Evolutionary conservation across 345 rosid species (phyloP), one percentile per base, ranked within the genome.

Genomic region (Laguncularia racemosa): DNA sequence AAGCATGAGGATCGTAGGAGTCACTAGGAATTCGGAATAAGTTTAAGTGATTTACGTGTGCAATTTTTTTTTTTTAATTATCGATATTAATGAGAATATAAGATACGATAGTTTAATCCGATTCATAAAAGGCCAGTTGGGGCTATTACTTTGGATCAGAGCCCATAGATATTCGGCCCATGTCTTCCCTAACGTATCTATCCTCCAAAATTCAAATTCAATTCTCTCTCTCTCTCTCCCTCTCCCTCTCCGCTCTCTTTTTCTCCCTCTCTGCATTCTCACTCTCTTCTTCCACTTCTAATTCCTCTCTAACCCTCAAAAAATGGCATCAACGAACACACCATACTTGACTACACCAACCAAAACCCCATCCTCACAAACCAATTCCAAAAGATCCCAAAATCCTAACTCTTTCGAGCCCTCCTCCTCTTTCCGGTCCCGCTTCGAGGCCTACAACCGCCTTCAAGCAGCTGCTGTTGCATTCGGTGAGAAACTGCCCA

Each of bases 401-500:
- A 73, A 62, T 50, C 51, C 64, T 21, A 53, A 44, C 73, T 45
- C 66, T 62, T 23, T 53, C 52, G 60, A 61, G 19, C 70, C 76
- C 0, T 17, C 79, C 33, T 49, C 66, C n/a, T 48, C 76, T 0
- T 70, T 70, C 44, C 44, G 53, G 38, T 59, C 59, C 44, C 82
- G 99, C 58, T 87, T 93, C 63, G 97, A 93, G 70, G 97, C 95
- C n/a, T 93, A 93, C 70, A 93, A 87, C 60, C 91, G 96, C 50
- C 81, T 93, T 16, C 97, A 93, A 50, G 95, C 97, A 0, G 92
- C 89, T 11, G 96, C 96, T 0, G 99, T 93, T 13, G 99, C 97
- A 44, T 89, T 93, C 69, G 99, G 99, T 0, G 99, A 93, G 81
- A 87, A 87, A 67, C 90, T 93, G 46, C 97, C 97, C 1, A 93